Evolutionary conservation across 805 yeast species (phyloP), one percentile per base, ranked within the genome.

Genomic region (Starmerella apicola): DNA sequence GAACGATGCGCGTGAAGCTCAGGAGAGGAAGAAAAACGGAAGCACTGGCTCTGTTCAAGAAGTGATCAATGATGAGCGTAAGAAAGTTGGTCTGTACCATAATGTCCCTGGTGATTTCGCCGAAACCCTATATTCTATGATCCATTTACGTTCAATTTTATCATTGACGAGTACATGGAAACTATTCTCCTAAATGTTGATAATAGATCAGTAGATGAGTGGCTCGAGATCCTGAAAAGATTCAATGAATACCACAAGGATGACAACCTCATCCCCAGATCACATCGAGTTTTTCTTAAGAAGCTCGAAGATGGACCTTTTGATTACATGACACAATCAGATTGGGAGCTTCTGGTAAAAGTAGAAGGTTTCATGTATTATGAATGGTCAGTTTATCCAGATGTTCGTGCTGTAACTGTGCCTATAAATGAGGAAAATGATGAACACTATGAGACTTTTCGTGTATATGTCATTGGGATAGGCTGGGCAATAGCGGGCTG

Each of bases 361-460:
- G 51, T 64, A 19, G 67, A 68, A 42, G 74, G 74, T 3, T 66
- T 63, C 18, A 51, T 70, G 32, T 60, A 58, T 36, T 31, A 45
- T 29, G 59, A 53, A 43, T 68, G 67, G 55, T 72, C 78, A 0
- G 76, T 77, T 4, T 74, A 74, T 44, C 76, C 78, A 3, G 78
- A 74, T 51, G 75, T 75, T 15, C 58, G 80, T 23, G 67, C 79
- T 5, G 70, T 73, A 22, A 67, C 71, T 5, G 69, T 67, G 17
- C 69, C 76, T 1, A 59, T 52, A 33, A 78, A 72, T 47, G 2
- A 30, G 18, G 58, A 51, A 32, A 78, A 72, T 48, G 41, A 49
- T 16, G 49, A 33, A 7, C 27, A 38, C 1, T 62, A 60, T 34
- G 76, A 74, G 40, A 72, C 76, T 9, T 48, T 71, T 38, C 64